Evolutionary conservation across 129 eudicot species (phyloP).

Genomic region (Artemisia tridentata): DNA sequence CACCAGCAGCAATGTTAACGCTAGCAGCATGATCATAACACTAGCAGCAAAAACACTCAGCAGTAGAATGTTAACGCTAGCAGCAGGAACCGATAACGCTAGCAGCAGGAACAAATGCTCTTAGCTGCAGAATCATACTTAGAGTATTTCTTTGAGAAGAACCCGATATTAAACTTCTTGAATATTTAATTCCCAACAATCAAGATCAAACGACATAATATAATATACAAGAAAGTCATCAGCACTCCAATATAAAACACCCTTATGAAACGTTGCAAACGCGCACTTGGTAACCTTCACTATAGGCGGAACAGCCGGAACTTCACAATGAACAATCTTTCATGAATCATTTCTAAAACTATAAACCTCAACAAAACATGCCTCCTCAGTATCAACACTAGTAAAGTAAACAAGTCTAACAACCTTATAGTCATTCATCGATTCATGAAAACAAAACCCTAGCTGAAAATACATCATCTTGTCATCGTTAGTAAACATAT

Average conservation of each 20-base stretch:
- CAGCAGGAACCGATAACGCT: too few relatives aligned
- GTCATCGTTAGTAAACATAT: conserved; percentile 3
- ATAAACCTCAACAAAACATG: conserved; percentile 25
- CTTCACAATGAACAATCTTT: conserved; percentile 17
- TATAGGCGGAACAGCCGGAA: conserved; percentile 11
- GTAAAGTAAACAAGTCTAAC: conserved; percentile 15
- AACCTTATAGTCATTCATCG: conserved; percentile 20
- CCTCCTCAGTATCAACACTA: conserved; percentile 6
- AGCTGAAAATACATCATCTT: not conserved
- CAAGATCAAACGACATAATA: conserved; percentile 28
- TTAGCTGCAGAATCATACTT: too few relatives aligned
- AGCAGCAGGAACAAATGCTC: too few relatives aligned
- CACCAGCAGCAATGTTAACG: too few relatives aligned
- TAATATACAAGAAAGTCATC: conserved; percentile 14
- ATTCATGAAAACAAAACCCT: conserved; percentile 28
- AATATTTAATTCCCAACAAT: too few relatives aligned
- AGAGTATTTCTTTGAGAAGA: too few relatives aligned
- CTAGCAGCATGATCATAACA: too few relatives aligned
- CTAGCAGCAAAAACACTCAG: too few relatives aligned
- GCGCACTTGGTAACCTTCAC: not conserved
- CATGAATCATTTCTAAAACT: conserved; percentile 26
- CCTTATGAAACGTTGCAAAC: conserved; percentile 8
- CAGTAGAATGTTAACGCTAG: too few relatives aligned
- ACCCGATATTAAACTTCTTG: too few relatives aligned
- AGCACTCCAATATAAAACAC: conserved; percentile 23